phyloP scores from a whole-genome alignment of 495 filamentous ascomycete species.

The Penicillium angulare region DNA sequence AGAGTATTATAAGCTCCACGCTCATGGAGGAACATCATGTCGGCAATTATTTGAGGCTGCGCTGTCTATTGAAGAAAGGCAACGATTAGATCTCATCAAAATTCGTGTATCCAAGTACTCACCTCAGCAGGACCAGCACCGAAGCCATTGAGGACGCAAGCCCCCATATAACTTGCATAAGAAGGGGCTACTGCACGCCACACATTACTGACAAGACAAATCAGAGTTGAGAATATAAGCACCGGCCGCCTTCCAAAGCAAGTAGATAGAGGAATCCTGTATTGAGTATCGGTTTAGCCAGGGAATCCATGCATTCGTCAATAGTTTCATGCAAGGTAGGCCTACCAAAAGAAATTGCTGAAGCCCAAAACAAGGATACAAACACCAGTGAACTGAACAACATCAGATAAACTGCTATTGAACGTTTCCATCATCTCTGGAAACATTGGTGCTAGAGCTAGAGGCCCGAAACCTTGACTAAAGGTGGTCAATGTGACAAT shows the following conservation, averaged over 20 bases:
- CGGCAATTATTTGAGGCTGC: constrained; percentile 61
- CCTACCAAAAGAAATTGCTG: constrained; percentile 60
- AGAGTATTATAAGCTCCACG: constrained; percentile 64
- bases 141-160: constrained; percentile 59
- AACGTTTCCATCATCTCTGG: constrained; percentile 55
- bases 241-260: constrained; percentile 59
- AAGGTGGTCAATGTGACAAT: constrained; percentile 52
- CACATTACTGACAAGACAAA: constrained; percentile 55
- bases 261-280: constrained; percentile 56
- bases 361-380: constrained; percentile 62
- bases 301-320: not conserved
- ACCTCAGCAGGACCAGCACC: constrained; percentile 53
- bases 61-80: constrained; percentile 41
- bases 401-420: constrained; percentile 48
- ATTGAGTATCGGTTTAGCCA: not conserved
- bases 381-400: constrained; percentile 54
- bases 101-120: not conserved
- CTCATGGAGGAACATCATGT: constrained; percentile 67
- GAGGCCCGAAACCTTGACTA: constrained; percentile 56
- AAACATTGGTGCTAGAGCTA: constrained; percentile 60
- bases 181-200: constrained; percentile 59
- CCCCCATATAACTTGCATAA: constrained; percentile 61
- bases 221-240: constrained; percentile 52
- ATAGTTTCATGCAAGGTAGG: not conserved
- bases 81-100: not conserved